Evolutionary conservation across 805 yeast genomes (phyloP).

Genomic region (Ogataea kodamae): DNA sequence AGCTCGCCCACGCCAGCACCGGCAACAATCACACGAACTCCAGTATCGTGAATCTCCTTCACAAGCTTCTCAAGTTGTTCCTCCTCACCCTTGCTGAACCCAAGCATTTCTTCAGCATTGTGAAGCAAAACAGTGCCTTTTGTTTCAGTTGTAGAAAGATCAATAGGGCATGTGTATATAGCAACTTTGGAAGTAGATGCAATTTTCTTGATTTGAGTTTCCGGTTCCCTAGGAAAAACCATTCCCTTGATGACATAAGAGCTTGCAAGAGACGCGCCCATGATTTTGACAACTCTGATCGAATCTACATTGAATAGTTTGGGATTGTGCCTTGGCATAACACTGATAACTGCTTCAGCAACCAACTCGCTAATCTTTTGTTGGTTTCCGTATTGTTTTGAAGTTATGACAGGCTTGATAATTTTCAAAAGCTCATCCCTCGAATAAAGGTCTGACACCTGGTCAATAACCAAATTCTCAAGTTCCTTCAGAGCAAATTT

Average conservation of each 20-base stretch:
- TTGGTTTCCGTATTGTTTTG: slow-evolving; percentile 91
- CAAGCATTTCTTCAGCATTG: slow-evolving; percentile 95
- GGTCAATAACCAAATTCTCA: slow-evolving; percentile 60
- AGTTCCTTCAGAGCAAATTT: slow-evolving; percentile 67
- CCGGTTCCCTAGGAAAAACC: slow-evolving; percentile 99
- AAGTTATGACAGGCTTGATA: slow-evolving; percentile 81
- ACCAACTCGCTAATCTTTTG: slow-evolving; percentile 73
- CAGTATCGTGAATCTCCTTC: slow-evolving; percentile 77
- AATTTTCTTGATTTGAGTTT: slow-evolving; percentile 74
- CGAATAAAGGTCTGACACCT: slow-evolving; percentile 54
- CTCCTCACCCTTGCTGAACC: slow-evolving; percentile 95
- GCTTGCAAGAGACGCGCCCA: slow-evolving; percentile 78
- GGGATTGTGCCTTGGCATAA: slow-evolving; percentile 67
- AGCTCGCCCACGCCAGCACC: slow-evolving; percentile 92
- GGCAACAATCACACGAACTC: slow-evolving; percentile 86
- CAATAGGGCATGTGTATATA: slow-evolving; percentile 90
- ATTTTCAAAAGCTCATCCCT: slow-evolving; percentile 62
- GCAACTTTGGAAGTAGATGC: slow-evolving; percentile 74
- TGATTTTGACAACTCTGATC: slow-evolving; percentile 90
- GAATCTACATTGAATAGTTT: slow-evolving; percentile 82
- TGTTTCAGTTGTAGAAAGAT: slow-evolving; percentile 94
- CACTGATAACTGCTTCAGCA: slow-evolving; percentile 77
- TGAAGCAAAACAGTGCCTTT: slow-evolving; percentile 95
- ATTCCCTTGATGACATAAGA: slow-evolving; percentile 90
- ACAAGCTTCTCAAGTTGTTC: slow-evolving; percentile 83